A percentile compares a stretch with the other conserved stretches of the same genome.
Conservation (phyloP, 169 alveolate genomes). For the Eimeria necatrix region DNA sequence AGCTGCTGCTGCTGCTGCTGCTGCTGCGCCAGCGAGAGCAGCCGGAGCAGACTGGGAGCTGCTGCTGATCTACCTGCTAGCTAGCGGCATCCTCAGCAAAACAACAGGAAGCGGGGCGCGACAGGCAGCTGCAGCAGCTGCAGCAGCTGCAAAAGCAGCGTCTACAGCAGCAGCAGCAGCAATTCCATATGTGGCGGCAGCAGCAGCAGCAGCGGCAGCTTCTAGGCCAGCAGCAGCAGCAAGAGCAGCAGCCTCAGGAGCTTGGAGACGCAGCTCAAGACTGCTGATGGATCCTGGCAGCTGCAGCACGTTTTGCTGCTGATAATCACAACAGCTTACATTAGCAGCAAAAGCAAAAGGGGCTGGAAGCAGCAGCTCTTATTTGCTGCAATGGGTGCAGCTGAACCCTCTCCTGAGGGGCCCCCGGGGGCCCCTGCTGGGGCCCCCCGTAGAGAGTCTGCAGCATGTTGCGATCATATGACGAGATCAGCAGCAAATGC, state of each 20-base stretch:
- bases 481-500: not conserved
- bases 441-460: too few relatives aligned
- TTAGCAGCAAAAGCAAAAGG: too few relatives aligned
- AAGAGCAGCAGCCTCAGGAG: too few relatives aligned
- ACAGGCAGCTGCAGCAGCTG: not conserved
- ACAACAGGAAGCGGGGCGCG: not conserved
- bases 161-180: not conserved
- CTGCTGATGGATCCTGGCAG: too few relatives aligned
- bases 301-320: too few relatives aligned
- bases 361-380: not conserved
- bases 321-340: too few relatives aligned
- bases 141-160: not conserved
- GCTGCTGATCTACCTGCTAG: too few relatives aligned
- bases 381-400: not conserved
- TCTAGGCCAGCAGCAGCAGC: not conserved
- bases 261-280: too few relatives aligned
- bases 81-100: not conserved
- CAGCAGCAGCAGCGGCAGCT: not conserved
- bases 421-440: too few relatives aligned
- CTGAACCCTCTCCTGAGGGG: not conserved
- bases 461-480: too few relatives aligned
- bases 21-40: not conserved
- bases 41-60: not conserved
- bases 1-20: not conserved
- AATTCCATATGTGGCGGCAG: not conserved